phyloP scores from a whole-genome alignment of 257 asterid genomes.

The Solanum ossicruentum region DNA sequence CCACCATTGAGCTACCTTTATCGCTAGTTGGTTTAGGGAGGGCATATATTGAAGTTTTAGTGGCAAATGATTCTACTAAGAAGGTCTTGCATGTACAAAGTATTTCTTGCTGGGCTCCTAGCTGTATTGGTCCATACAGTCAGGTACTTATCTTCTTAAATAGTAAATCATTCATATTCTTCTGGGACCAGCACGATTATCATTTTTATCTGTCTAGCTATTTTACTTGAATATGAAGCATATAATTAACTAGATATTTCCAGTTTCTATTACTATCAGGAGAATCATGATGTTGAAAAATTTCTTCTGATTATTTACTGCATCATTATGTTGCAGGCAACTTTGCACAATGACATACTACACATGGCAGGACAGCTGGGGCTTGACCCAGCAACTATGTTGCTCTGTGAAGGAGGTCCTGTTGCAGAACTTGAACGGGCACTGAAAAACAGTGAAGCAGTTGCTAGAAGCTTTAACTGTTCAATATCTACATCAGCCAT shows the following conservation, averaged over 20 bases:
- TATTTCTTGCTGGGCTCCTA: constrained; percentile 97
- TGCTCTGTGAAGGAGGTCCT: constrained; percentile 55
- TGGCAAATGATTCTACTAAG: constrained; percentile 53
- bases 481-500: constrained; percentile 53
- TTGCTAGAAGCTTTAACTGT: constrained; percentile 61
- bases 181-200: not conserved
- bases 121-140: constrained; percentile 98
- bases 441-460: constrained; percentile 66
- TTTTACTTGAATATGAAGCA: not conserved
- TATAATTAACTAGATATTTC: not conserved
- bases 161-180: not conserved
- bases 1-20: constrained; percentile 89
- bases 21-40: constrained; percentile 69
- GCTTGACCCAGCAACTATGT: constrained; percentile 88
- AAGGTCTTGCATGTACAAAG: constrained; percentile 94
- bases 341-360: constrained; percentile 58
- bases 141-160: constrained; percentile 44
- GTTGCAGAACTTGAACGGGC: constrained; percentile 64
- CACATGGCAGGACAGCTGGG: constrained; percentile 98
- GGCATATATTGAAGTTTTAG: constrained; percentile 83
- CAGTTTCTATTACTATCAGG: not conserved
- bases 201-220: not conserved
- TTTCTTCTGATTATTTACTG: not conserved
- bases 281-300: not conserved
- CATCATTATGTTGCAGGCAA: constrained; percentile 49